These are phyloP conservation scores for Saccharomycopsis hybrid DNA, from an alignment of 1,139 yeast genomes.

Conservation along the genomic window DNA sequence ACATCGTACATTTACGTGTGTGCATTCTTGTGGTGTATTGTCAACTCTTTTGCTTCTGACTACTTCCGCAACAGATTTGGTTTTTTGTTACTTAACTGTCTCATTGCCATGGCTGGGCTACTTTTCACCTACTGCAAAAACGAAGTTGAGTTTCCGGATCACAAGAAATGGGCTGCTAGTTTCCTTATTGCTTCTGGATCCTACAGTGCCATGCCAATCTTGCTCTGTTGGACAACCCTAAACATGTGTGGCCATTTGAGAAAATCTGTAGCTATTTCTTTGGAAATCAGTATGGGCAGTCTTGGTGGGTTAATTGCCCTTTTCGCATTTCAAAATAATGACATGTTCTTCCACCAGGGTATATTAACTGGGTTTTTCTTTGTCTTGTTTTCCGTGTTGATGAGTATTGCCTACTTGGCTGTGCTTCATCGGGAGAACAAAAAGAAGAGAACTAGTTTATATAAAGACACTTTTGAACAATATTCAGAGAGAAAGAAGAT, in stretches of 20 bases:
- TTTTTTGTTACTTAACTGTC: slow-evolving; percentile 38
- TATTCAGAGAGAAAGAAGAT: slow-evolving; percentile 37
- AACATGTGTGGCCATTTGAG: slow-evolving; percentile 63
- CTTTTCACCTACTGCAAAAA: slow-evolving; percentile 40
- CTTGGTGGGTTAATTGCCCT: slow-evolving; percentile 69
- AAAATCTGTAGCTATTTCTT: slow-evolving; percentile 61
- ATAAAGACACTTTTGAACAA: slow-evolving; percentile 33
- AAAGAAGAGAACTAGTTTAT: slow-evolving; percentile 29
- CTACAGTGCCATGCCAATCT: slow-evolving; percentile 59
- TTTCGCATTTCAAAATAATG: slow-evolving; percentile 51
- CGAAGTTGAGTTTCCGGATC: slow-evolving; percentile 28
- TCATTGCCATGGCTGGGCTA: slow-evolving; percentile 48
- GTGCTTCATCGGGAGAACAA: slow-evolving; percentile 29
- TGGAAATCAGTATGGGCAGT: slow-evolving; percentile 69
- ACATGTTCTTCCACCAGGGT: slow-evolving; percentile 56
- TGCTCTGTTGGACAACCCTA: slow-evolving; percentile 62
- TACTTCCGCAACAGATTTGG: slow-evolving; percentile 39
- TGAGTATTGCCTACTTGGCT: slow-evolving; percentile 28
- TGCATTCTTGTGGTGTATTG: slow-evolving; percentile 41
- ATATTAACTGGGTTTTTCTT: slow-evolving; percentile 43
- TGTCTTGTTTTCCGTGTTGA: slow-evolving; percentile 34
- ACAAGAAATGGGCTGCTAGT: slow-evolving; percentile 59
- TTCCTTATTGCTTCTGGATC: slow-evolving; percentile 56
- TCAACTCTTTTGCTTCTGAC: slow-evolving; percentile 49
- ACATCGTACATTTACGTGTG: slow-evolving; percentile 56